Conservation (phyloP, 768 basidiomycete species). For the Leccinellum rugosiceps region DNA sequence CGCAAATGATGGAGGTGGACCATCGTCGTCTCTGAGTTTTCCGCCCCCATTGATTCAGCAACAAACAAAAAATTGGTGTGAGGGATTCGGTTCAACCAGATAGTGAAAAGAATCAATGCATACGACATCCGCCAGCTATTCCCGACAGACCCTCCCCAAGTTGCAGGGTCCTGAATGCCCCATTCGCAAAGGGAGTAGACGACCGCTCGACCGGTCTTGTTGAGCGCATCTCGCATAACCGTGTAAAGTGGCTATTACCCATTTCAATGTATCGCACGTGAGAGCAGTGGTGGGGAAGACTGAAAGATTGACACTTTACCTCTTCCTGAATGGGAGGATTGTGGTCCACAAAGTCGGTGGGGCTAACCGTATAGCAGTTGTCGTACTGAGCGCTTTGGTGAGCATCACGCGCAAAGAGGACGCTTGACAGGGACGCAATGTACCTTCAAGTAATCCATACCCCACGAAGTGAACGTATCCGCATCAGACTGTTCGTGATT, state of each 20-base stretch:
- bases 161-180: constrained; percentile 53
- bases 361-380: constrained; percentile 9
- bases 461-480: constrained; percentile 4
- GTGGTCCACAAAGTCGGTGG: neutral
- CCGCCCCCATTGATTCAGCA: neutral
- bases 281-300: neutral
- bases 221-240: constrained; percentile 11
- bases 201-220: constrained; percentile 18
- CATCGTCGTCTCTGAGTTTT: constrained; percentile 7
- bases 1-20: constrained; percentile 10
- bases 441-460: constrained; percentile 14
- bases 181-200: constrained; percentile 52
- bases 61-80: neutral
- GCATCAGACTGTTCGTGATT: constrained; percentile 10
- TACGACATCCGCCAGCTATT: constrained; percentile 53
- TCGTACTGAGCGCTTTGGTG: constrained; percentile 5
- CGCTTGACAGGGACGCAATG: neutral
- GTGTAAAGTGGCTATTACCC: neutral
- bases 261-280: neutral
- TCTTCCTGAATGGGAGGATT: neutral
- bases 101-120: constrained; percentile 1
- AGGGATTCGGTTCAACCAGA: neutral
- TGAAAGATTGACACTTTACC: neutral
- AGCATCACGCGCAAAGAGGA: neutral
- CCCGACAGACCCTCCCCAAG: constrained; percentile 42